Base-by-base conservation (phyloP, 169 alveolate species). In the Miamiensis avidus region DNA sequence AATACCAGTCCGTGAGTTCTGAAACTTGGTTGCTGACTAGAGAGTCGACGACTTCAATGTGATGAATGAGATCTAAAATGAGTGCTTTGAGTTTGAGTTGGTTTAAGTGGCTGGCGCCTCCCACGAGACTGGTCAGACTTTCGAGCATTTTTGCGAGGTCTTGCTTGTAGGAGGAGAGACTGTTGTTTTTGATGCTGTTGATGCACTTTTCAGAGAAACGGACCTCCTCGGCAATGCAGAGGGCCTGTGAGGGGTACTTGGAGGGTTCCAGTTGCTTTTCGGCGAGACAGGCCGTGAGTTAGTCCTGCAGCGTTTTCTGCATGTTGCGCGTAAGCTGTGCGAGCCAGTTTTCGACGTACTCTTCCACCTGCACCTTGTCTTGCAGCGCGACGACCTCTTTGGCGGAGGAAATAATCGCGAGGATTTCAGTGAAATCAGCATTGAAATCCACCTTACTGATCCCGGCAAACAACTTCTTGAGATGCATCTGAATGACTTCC, bases 391-490 rank as follows among this genome's bases (percentile, higher is more conserved):
- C 98, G 74, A 83, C 90, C 87, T 97, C 99, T 69, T 95, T 94
- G 74, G 95, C 94, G 16, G 95, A 89, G 32, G 97, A 91, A 75
- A 93, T 89, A 89, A 97, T 96, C 28, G 96, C 96, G 26, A 83
- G 86, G 34, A 96, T 95, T 27, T 91, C 49, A 76, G 93, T 84
- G 65, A 86, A 87, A 78, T 91, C 92, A 64, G 91, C 91, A 69
- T 89, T 94, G 75, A 97, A 95, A 81, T 94, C 97, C 31, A 96
- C 98, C 33, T 91, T 93, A 65, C 95, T 88, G 72, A 97, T 96
- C 27, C 99, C 99, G 28, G 98, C 98, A 91, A 96, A 97, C 75
- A 96, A 91, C 87, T 97, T 97, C 93, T 95, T 97, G 33, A 97
- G 91, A 93, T 97, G 98, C 78, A 96, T 93, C 85, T 97, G 95